Percentiles rank a stretch among this genome's conserved stretches.
phyloP scores from a whole-genome alignment of 1,284 basidiomycete genomes.

The Ceratobasidium sp. region DNA sequence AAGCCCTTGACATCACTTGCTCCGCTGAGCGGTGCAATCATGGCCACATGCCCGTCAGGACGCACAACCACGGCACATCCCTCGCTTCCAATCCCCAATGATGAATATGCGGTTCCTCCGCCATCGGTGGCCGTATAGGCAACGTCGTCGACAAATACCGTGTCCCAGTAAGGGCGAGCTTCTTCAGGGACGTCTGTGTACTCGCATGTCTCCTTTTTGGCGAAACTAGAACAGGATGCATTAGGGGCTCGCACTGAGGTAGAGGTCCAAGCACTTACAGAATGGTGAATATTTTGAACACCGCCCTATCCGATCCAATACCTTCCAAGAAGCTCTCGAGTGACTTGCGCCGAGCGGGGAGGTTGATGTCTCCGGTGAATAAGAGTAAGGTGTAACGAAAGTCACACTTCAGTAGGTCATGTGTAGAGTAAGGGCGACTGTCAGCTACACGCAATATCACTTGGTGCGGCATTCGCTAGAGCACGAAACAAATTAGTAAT shows the following conservation, averaged over 20 bases:
- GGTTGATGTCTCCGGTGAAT: slow-evolving; percentile 71
- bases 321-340: slow-evolving; percentile 54
- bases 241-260: neutral
- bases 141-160: slow-evolving; percentile 33
- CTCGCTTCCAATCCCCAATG: slow-evolving; percentile 69
- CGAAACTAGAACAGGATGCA: neutral
- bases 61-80: slow-evolving; percentile 77
- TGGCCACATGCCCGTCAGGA: slow-evolving; percentile 82
- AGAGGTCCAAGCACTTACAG: neutral
- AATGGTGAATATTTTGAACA: slow-evolving; percentile 32
- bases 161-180: slow-evolving; percentile 71
- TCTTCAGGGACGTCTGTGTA: slow-evolving; percentile 67
- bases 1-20: neutral
- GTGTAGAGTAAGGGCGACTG: slow-evolving; percentile 72
- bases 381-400: slow-evolving; percentile 79
- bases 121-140: slow-evolving; percentile 10
- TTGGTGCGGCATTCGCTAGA: slow-evolving; percentile 70
- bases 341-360: slow-evolving; percentile 60
- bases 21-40: slow-evolving; percentile 67
- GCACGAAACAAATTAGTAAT: neutral
- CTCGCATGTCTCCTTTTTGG: slow-evolving; percentile 64
- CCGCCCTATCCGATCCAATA: neutral
- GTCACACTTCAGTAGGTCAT: slow-evolving; percentile 77
- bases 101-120: slow-evolving; percentile 67
- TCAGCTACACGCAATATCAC: slow-evolving; percentile 75